Conservation (phyloP, 352 stramenopile species). For the Globisporangium cederbergense region DNA sequence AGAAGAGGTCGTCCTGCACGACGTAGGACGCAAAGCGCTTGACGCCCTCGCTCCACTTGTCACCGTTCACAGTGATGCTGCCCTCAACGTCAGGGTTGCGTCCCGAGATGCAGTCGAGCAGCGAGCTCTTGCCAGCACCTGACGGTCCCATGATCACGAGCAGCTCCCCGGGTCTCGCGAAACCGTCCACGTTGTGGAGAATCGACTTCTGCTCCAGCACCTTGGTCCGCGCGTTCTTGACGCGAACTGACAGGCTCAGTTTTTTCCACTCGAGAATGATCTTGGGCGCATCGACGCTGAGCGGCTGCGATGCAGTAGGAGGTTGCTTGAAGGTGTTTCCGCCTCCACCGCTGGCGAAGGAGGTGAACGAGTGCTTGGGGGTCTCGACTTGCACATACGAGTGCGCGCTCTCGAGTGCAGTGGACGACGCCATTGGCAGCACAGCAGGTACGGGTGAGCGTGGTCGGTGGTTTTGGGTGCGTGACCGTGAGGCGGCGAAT, state of each 20-base stretch:
- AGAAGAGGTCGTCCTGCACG: slow-evolving; percentile 90
- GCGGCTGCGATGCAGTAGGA: too few relatives aligned
- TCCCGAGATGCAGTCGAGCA: slow-evolving; percentile 92
- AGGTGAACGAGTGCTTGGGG: background rate
- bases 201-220: slow-evolving; percentile 46
- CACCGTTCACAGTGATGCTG: slow-evolving; percentile 62
- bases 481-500: too few relatives aligned
- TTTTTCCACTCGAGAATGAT: slow-evolving; percentile 42
- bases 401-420: background rate
- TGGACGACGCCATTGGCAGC: background rate
- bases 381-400: background rate
- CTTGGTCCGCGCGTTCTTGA: slow-evolving; percentile 45
- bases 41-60: slow-evolving; percentile 28
- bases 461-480: too few relatives aligned
- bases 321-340: background rate
- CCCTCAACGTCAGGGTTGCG: slow-evolving; percentile 77
- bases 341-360: background rate
- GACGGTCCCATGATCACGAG: slow-evolving; percentile 69
- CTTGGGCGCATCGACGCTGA: background rate
- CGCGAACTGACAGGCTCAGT: slow-evolving; percentile 24
- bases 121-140: slow-evolving; percentile 89
- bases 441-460: background rate
- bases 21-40: slow-evolving; percentile 57
- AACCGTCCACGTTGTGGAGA: slow-evolving; percentile 44
- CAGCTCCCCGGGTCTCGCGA: slow-evolving; percentile 42